Base-by-base conservation (phyloP, 371 early-diverging fungal species). In the Cokeromyces recurvatus region DNA sequence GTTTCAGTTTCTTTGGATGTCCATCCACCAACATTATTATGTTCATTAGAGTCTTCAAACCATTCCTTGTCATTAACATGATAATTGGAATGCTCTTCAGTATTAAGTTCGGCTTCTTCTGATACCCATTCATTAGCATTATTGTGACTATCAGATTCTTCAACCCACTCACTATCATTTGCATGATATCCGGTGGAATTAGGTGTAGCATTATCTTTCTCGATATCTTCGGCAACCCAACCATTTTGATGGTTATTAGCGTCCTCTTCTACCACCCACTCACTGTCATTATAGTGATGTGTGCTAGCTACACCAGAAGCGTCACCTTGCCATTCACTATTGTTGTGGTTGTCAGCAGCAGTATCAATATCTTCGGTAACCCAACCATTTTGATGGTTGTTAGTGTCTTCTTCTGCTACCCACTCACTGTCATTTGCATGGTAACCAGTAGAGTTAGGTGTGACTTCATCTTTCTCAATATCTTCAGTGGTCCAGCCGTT, bases 381-480 rank as follows among this genome's bases (percentile, higher is more conserved):
- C 67, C 67, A 66, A n/a, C 48, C 52, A 19, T 55, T 53, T 24
- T 41, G 51, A 27, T 44, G 31, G 0, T 32, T 15, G 19, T 34
- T 36, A 38, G 45, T 25, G 14, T 38, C 35, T 10, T 49, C 45
- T 7, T 41, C 24, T 1, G 39, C 20, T 3, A 21, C 16, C 43
- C 51, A 51, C 32, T 45, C 25, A 14, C 38, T 12, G 11, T 35
- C 17, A 22, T 56, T 24, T 2, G n/a, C 8, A 15, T 32, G 32
- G 19, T 27, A 14, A 4, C 31, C 21, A 4, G 29, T 11, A 29
- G 5, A 11, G 16, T 11, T 27, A 41, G 40, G 14, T 14, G 36
- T 32, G 10, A 27, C n/a, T 34, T 34, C 35, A 34, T 6, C 7
- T 12, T 42, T 32, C 15, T 44, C 38, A n/a, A 45, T 17, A 12